Conservation (phyloP, 1,284 basidiomycete species). For the Malassezia arunalokei region DNA sequence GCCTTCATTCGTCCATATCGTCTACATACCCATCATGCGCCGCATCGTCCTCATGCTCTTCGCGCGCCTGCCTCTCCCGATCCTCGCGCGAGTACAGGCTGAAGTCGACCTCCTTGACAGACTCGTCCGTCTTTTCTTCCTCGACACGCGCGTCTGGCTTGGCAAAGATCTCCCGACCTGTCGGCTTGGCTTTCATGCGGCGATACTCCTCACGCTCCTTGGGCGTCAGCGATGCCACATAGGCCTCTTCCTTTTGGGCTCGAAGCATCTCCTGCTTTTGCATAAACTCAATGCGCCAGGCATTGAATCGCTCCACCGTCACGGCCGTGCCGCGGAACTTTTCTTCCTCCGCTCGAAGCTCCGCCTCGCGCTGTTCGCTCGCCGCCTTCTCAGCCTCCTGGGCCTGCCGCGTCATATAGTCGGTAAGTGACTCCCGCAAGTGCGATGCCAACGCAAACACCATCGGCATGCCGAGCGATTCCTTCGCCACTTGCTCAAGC, state of each 20-base stretch:
- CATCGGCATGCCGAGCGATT: conserved; percentile 93
- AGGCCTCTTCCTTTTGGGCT: conserved; percentile 66
- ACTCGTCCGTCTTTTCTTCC: conserved; percentile 27
- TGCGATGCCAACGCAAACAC: conserved; percentile 85
- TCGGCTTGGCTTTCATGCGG: conserved; percentile 56
- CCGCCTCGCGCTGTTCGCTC: conserved; percentile 57
- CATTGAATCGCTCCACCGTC: conserved; percentile 64
- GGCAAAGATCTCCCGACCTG: conserved; percentile 51
- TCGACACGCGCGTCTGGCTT: conserved; percentile 22
- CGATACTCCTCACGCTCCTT: conserved; percentile 84
- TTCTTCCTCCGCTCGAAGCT: conserved; percentile 70
- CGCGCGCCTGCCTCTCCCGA: conserved; percentile 29
- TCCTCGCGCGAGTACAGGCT: conserved; percentile 33
- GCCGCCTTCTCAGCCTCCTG: conserved; percentile 50
- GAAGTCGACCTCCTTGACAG: conserved; percentile 37
- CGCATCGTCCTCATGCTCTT: conserved; percentile 17
- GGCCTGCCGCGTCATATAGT: conserved; percentile 51
- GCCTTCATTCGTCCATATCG: conserved; percentile 19
- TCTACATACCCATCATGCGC: conserved; percentile 19
- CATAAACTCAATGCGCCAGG: conserved; percentile 67
- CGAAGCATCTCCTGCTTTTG: conserved; percentile 48
- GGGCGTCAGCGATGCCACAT: conserved; percentile 57
- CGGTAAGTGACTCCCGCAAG: conserved; percentile 64
- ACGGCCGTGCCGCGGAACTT: conserved; percentile 81
- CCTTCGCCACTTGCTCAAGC: conserved; percentile 60